phyloP scores from a whole-genome alignment of 495 filamentous ascomycete genomes.

The Collariella sp. region DNA sequence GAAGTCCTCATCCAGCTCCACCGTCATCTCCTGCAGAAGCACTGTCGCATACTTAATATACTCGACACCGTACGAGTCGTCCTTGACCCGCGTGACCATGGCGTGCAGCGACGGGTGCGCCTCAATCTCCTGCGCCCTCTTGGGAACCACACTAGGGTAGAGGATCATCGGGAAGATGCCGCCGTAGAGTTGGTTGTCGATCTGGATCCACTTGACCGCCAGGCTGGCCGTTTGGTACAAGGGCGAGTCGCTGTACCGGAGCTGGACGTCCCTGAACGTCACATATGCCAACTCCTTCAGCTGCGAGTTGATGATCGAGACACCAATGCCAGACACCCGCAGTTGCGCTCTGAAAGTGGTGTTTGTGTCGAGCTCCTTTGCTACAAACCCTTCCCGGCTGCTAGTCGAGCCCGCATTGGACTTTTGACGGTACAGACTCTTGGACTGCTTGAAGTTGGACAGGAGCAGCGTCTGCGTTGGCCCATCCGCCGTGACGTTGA shows the following conservation, averaged over 20 bases:
- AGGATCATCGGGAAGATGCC: constrained; percentile 96
- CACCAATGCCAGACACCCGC: constrained; percentile 79
- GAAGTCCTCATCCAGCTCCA: constrained; percentile 97
- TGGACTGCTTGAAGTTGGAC: constrained; percentile 89
- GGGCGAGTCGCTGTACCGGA: constrained; percentile 85
- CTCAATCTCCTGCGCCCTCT: constrained; percentile 94
- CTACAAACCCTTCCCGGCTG: constrained; percentile 67
- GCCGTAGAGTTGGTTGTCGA: constrained; percentile 97
- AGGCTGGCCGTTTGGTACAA: constrained; percentile 85
- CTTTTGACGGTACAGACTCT: constrained; percentile 89
- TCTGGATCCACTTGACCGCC: constrained; percentile 95
- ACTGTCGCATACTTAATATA: constrained; percentile 98
- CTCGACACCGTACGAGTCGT: constrained; percentile 93
- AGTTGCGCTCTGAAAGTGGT: constrained; percentile 83
- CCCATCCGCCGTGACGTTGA: constrained; percentile 90
- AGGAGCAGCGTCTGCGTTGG: constrained; percentile 89
- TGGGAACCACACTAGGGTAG: constrained; percentile 97
- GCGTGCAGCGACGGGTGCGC: constrained; percentile 89
- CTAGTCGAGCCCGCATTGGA: constrained; percentile 49
- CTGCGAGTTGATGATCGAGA: constrained; percentile 88
- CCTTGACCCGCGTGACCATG: constrained; percentile 88
- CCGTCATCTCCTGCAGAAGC: constrained; percentile 92
- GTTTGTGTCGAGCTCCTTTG: constrained; percentile 79
- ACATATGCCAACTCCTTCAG: constrained; percentile 87
- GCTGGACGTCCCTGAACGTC: constrained; percentile 84